Percentiles rank a stretch among this genome's conserved stretches.
Evolutionary conservation across 164 flowering plant genomes (phyloP).

Genomic region (Tetrastigma voinierianum): DNA sequence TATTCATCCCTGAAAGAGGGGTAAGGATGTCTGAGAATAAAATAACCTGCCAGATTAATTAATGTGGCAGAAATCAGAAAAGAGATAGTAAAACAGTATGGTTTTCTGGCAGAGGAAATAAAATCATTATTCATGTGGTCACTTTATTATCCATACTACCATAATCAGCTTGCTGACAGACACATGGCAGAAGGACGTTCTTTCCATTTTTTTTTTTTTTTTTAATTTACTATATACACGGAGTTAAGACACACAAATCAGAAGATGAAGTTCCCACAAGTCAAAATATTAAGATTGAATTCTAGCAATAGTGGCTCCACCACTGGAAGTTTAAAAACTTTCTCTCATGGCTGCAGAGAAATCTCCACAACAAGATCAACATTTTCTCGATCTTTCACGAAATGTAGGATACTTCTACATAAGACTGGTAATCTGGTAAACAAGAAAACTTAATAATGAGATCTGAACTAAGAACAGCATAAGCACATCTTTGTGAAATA

Average conservation of each 20-base stretch:
- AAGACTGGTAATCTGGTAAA: conserved; percentile 77
- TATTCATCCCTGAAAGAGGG: conserved; percentile 95
- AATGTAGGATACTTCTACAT: conserved; percentile 93
- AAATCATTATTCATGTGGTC: conserved; percentile 3
- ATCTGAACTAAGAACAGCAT: not conserved
- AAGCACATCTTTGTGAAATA: not conserved
- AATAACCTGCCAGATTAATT: conserved; percentile 64
- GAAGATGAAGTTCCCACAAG: not conserved
- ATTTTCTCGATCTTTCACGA: conserved; percentile 94
- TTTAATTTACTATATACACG: not conserved
- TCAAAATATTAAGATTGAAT: not conserved
- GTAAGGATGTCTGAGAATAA: conserved; percentile 97
- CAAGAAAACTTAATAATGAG: conserved; percentile 12
- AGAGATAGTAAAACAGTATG: not conserved
- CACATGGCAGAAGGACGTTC: not conserved
- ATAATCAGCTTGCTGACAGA: not conserved
- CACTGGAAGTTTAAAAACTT: conserved; percentile 90
- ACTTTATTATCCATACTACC: not conserved
- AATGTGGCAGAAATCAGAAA: not conserved
- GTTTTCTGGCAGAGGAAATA: not conserved
- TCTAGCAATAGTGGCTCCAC: conserved; percentile 47
- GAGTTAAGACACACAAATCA: not conserved
- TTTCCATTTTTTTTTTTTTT: too few species aligned
- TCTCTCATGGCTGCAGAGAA: conserved; percentile 97
- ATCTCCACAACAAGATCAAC: conserved; percentile 97